These are phyloP conservation scores for Agrocybe pediades DNA, from an alignment of 768 basidiomycete genomes.

Conservation along the genomic window DNA sequence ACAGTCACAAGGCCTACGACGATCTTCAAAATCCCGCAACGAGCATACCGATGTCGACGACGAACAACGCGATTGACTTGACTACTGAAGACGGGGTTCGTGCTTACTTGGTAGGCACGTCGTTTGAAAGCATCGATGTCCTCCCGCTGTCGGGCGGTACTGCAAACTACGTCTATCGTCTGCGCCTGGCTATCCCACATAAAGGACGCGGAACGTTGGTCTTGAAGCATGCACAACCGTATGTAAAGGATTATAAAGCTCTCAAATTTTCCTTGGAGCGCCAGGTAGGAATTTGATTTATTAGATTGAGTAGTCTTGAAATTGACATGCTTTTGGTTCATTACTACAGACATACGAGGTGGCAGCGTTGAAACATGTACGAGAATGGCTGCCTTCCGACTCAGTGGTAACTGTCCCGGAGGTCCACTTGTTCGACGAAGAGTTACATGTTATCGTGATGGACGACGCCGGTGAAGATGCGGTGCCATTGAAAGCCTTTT, in stretches of 20 bases:
- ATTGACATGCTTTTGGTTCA: too few relatives aligned
- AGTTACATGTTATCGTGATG: conserved; percentile 57
- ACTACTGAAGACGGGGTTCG: conserved; percentile 33
- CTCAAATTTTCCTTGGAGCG: conserved; percentile 38
- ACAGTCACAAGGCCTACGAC: background rate
- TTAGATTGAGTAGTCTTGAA: background rate
- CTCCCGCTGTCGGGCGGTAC: conserved; percentile 50
- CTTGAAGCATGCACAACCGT: conserved; percentile 59
- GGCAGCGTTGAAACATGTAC: conserved; percentile 49
- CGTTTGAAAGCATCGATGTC: conserved; percentile 45
- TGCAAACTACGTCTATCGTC: conserved; percentile 60
- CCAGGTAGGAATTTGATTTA: conserved; percentile 43
- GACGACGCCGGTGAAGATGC: conserved; percentile 53
- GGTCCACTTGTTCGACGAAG: conserved; percentile 51
- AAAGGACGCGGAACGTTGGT: conserved; percentile 49
- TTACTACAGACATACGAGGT: conserved; percentile 38
- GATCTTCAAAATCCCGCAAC: too few relatives aligned
- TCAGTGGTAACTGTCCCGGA: conserved; percentile 49
- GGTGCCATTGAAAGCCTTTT: conserved; percentile 42
- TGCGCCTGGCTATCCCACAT: conserved; percentile 42
- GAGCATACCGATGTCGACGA: conserved; percentile 7
- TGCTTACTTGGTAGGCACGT: conserved; percentile 47
- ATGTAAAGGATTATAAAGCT: conserved; percentile 28
- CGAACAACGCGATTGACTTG: conserved; percentile 27
- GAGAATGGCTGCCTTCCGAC: conserved; percentile 33